Base-by-base conservation (phyloP, 345 rosid species). In the Nasturtium officinale region DNA sequence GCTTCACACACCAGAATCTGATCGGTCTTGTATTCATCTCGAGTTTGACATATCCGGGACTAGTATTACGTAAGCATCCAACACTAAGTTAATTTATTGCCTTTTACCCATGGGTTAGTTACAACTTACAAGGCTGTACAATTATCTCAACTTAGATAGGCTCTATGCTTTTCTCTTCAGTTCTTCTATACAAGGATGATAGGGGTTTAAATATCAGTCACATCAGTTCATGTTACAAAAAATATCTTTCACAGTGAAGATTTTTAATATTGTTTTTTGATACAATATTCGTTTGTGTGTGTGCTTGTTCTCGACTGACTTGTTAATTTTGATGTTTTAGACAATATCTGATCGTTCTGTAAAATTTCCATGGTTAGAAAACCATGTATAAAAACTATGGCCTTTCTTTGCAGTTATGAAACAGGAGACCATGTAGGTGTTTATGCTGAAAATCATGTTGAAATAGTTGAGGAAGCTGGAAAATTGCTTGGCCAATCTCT, bases 361-460 rank as follows among this genome's bases (percentile, higher is more conserved):
- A 30, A 5, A 38, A 12, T 4, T 43, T 30, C 10, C 38, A 23
- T 16, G 2, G 6, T 57, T 43, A 11, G 46, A 17, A 69, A 42
- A 15, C 54, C 3, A 1, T n/a, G 20, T 9, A 46, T 58, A 37
- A 26, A 50, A 71, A 16, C 3, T 18, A 7, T 25, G 37, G 11
- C 65, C 40, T 62, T 33, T 62, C 23, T 52, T 33, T 72, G 63
- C 86, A 93, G 98, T 80, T 90, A 90, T 80, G 96, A 89, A 83
- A 89, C 97, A 2, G 99, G 99, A 65, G 99, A 94, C 84, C 99
- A 94, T 72, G 91, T 87, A 11, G 97, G 98, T 54, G 87, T 93
- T 8, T 89, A 76, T 74, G 87, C 85, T 42, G 98, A 90, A 59
- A 94, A 89, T 79, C 78, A 79, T 69, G 80, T 72, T 65, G 97